Base-by-base conservation (phyloP, 768 basidiomycete species). In the Leucocoprinus sp. region DNA sequence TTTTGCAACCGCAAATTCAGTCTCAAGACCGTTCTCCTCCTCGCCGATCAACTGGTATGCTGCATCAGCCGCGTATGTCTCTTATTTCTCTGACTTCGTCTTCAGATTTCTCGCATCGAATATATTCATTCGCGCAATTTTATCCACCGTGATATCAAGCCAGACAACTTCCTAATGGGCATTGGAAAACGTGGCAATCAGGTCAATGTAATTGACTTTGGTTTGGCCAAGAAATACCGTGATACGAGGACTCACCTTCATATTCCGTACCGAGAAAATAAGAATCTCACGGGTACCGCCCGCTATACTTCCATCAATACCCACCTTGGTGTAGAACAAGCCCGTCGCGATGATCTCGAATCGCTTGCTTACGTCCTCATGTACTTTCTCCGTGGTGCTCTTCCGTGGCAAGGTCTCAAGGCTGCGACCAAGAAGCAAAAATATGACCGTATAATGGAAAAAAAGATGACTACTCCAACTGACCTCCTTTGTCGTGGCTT, bases 351-450 rank as follows among this genome's bases (percentile, higher is more conserved):
- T 63, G 96, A 98, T 62, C 77, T 98, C 55, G 95, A 99, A 65
- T 97, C 93, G 1, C 84, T 99, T 50, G 95, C 93, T 49, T 99
- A 99, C 60, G 96, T 98, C 18, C 80, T 99, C 55, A 97, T 99
- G 95, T 99, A 99, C 74, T 99, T 99, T 80, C 84, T 99, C 53
- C 92, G 95, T 53, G 96, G 95, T 39, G 85, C 91, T 46, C 80
- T 99, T 35, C 95, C 95, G 24, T 99, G 95, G 95, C 96, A 99
- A 66, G 96, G 96, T 49, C 80, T 99, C 62, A 99, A 99, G 73
- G 96, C 96, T 50, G 95, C 95, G 31, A 99, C 96, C 49, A 99
- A 99, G 90, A 99, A 99, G 80, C 96, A 99, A 76, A 99, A 99
- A 73, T 98, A 98, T 66, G 96, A 98, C 68, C 85, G 96, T 50